Evolutionary conservation across 2,329 filamentous ascomycete genomes (phyloP).

Genomic region (Penicillium sp.): DNA sequence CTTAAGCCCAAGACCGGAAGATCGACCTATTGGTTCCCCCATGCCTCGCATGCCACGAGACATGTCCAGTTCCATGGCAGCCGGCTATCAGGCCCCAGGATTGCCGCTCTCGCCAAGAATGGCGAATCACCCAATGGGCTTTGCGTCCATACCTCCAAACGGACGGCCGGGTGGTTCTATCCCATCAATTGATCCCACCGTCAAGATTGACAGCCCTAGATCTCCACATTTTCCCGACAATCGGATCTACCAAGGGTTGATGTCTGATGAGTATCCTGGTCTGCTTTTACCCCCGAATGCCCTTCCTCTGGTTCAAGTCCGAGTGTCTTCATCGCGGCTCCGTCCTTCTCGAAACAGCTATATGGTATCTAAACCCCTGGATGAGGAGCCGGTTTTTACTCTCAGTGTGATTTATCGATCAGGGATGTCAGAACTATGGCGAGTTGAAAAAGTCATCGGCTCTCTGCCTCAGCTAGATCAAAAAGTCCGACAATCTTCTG

Average conservation of each 20-base stretch:
- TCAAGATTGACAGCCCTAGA: slow-evolving; percentile 37
- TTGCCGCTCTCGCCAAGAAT: slow-evolving; percentile 69
- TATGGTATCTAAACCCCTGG: slow-evolving; percentile 72
- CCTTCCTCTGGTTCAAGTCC: slow-evolving; percentile 78
- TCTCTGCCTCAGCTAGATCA: slow-evolving; percentile 81
- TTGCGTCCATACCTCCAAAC: slow-evolving; percentile 57
- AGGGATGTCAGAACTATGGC: slow-evolving; percentile 70
- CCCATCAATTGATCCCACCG: slow-evolving; percentile 39
- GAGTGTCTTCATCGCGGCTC: slow-evolving; percentile 90
- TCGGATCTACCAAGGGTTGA: slow-evolving; percentile 70
- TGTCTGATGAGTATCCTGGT: slow-evolving; percentile 83
- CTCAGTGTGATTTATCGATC: slow-evolving; percentile 79
- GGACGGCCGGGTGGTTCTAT: slow-evolving; percentile 21
- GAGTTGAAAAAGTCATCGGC: slow-evolving; percentile 85
- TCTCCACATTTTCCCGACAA: slow-evolving; percentile 33
- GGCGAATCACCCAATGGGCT: slow-evolving; percentile 69
- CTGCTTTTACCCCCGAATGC: slow-evolving; percentile 85
- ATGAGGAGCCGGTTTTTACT: slow-evolving; percentile 93
- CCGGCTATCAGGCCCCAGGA: slow-evolving; percentile 52
- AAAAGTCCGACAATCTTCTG: slow-evolving; percentile 70
- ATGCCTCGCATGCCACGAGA: slow-evolving; percentile 58
- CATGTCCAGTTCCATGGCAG: slow-evolving; percentile 52
- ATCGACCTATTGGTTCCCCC: slow-evolving; percentile 60
- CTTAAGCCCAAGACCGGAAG: slow-evolving; percentile 60
- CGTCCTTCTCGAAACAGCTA: slow-evolving; percentile 86